Percentiles rank a stretch among this genome's conserved stretches.
Evolutionary conservation across 2,329 filamentous ascomycete species (phyloP).

Genomic region (Penicillium sp.): DNA sequence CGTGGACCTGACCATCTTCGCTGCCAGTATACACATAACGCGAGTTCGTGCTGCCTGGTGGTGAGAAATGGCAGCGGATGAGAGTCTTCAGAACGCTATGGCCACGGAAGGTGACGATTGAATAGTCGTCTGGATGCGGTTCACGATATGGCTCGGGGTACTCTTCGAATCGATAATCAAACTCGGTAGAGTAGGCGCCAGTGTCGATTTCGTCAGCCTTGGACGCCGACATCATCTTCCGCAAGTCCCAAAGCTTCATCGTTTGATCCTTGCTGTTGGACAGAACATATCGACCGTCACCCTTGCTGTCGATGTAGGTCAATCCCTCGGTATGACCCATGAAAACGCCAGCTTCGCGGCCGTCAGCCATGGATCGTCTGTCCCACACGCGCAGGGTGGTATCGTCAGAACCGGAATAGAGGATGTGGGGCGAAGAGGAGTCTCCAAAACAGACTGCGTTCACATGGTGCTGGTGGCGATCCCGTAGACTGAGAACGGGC

Average conservation of each 20-base stretch:
- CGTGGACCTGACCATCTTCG: conserved; percentile 82
- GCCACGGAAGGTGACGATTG: conserved; percentile 87
- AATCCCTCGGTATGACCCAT: conserved; percentile 66
- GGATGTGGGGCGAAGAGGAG: conserved; percentile 81
- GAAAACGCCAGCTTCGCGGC: conserved; percentile 65
- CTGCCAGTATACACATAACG: conserved; percentile 93
- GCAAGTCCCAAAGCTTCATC: conserved; percentile 95
- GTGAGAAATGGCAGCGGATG: conserved; percentile 94
- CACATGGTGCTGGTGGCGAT: conserved; percentile 80
- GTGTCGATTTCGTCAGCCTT: conserved; percentile 56
- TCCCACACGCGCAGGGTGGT: conserved; percentile 96
- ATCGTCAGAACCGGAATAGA: conserved; percentile 96
- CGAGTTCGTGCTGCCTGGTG: conserved; percentile 79
- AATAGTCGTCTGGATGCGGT: conserved; percentile 82
- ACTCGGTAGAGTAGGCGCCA: conserved; percentile 57
- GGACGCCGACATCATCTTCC: conserved; percentile 80
- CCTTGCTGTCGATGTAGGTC: conserved; percentile 76
- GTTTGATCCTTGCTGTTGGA: conserved; percentile 96
- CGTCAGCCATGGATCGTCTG: conserved; percentile 66
- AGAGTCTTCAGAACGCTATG: conserved; percentile 87
- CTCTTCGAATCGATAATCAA: conserved; percentile 63
- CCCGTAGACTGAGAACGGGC: conserved; percentile 72
- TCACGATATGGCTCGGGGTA: conserved; percentile 58
- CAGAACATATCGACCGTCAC: conserved; percentile 84
- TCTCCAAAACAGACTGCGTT: conserved; percentile 98